Conservation (phyloP, 352 stramenopile species). For the Phytophthora sp. region DNA sequence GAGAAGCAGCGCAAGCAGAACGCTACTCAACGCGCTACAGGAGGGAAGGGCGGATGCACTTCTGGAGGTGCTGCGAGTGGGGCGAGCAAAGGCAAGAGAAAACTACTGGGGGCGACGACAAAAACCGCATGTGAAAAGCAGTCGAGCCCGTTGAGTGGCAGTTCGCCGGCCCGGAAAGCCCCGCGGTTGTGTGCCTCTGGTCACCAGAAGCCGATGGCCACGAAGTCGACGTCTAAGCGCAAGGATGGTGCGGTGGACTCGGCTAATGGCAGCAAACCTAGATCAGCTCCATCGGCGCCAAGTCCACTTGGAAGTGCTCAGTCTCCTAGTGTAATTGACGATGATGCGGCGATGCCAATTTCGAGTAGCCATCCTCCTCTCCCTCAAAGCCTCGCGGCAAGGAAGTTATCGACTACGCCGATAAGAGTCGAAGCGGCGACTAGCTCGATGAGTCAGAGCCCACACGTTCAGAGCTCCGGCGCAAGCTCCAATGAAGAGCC, state of each 20-base stretch:
- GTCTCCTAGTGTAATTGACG: background rate
- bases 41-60: background rate
- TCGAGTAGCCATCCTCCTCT: background rate
- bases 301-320: background rate
- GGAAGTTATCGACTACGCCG: background rate
- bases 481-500: too few relatives aligned
- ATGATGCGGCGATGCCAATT: background rate
- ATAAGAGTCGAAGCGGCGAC: background rate
- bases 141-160: too few relatives aligned
- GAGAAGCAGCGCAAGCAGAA: constrained; percentile 3
- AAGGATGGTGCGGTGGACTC: background rate
- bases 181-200: too few relatives aligned
- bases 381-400: background rate
- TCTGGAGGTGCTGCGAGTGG: background rate
- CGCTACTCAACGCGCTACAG: background rate
- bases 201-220: too few relatives aligned
- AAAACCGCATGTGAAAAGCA: too few relatives aligned
- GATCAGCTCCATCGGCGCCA: background rate
- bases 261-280: background rate
- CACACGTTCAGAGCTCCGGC: background rate
- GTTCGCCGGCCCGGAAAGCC: background rate
- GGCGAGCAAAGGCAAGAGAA: constrained; percentile 5
- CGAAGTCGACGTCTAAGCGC: background rate
- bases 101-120: background rate
- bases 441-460: background rate